Conservation (phyloP, 2,329 filamentous ascomycete species). For the Xylariaceae sp. region DNA sequence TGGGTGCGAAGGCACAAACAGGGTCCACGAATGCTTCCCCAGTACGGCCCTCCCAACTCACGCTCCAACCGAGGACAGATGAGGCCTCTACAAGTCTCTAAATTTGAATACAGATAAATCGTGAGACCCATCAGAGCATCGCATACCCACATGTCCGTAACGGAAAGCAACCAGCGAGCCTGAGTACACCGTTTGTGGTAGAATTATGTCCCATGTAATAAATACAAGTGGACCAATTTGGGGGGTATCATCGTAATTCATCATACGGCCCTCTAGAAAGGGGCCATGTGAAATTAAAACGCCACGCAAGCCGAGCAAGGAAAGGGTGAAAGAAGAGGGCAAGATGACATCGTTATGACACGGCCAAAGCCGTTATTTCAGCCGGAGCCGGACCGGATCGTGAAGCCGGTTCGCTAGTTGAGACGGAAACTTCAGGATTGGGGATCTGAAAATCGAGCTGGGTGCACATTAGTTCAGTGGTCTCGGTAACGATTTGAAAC, state of each 20-base stretch:
- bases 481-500: background rate
- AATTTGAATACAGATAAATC: slow-evolving; percentile 5
- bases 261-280: slow-evolving; percentile 8
- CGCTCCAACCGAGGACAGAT: background rate
- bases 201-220: slow-evolving; percentile 15
- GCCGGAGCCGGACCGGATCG: slow-evolving; percentile 29
- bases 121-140: slow-evolving; percentile 1
- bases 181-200: background rate
- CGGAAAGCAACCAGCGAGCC: background rate
- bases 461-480: slow-evolving; percentile 24
- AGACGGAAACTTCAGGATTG: slow-evolving; percentile 65
- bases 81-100: background rate
- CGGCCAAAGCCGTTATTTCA: slow-evolving; percentile 5
- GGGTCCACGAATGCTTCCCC: background rate
- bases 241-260: slow-evolving; percentile 22
- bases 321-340: background rate
- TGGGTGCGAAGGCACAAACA: background rate
- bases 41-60: background rate
- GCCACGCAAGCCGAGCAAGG: background rate
- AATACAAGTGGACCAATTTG: slow-evolving; percentile 7
- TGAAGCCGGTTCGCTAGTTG: slow-evolving; percentile 44
- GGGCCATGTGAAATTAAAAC: slow-evolving; percentile 11
- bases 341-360: slow-evolving; percentile 6
- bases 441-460: slow-evolving; percentile 78
- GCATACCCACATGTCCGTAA: background rate